Conservation (phyloP, 768 basidiomycete species). For the Kwoniella newhampshirensis region DNA sequence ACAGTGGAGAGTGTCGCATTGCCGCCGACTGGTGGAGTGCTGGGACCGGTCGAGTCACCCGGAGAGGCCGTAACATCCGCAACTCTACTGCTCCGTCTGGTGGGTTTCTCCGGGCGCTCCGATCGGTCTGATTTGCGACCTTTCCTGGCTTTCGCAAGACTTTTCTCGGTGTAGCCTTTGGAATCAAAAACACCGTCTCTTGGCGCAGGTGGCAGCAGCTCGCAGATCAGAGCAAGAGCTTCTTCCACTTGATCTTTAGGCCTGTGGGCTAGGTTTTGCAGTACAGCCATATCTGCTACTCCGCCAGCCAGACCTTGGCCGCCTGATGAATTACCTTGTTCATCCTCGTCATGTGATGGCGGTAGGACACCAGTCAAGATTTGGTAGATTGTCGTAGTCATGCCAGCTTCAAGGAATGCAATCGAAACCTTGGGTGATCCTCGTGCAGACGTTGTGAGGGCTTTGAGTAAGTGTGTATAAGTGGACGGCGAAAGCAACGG, state of each 20-base stretch:
- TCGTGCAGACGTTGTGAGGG: slow-evolving; percentile 80
- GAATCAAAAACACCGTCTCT: slow-evolving; percentile 94
- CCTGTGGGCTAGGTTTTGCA: slow-evolving; percentile 93
- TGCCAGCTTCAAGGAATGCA: slow-evolving; percentile 82
- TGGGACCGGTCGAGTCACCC: slow-evolving; percentile 24
- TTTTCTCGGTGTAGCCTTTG: slow-evolving; percentile 83
- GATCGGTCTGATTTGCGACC: slow-evolving; percentile 22
- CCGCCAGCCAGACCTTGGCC: slow-evolving; percentile 84
- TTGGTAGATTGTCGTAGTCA: slow-evolving; percentile 88
- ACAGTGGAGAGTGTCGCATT: slow-evolving; percentile 2
- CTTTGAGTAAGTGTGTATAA: slow-evolving; percentile 81
- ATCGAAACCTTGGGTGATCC: slow-evolving; percentile 85
- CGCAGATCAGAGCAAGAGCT: slow-evolving; percentile 79
- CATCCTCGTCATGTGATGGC: slow-evolving; percentile 59
- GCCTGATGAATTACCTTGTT: slow-evolving; percentile 57
- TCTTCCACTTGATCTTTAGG: slow-evolving; percentile 98
- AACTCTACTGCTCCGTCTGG: slow-evolving; percentile 44
- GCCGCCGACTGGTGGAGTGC: slow-evolving; percentile 11
- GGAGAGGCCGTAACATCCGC: slow-evolving; percentile 26
- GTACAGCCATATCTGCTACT: slow-evolving; percentile 92
- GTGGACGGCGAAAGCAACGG: slow-evolving; percentile 82
- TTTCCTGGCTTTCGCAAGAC: slow-evolving; percentile 70
- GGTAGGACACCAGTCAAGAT: slow-evolving; percentile 93
- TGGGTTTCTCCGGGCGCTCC: slow-evolving; percentile 20
- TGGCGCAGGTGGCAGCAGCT: slow-evolving; percentile 79